phyloP scores from a whole-genome alignment of 2,329 filamentous ascomycete species.

The Anthostomella pinea region DNA sequence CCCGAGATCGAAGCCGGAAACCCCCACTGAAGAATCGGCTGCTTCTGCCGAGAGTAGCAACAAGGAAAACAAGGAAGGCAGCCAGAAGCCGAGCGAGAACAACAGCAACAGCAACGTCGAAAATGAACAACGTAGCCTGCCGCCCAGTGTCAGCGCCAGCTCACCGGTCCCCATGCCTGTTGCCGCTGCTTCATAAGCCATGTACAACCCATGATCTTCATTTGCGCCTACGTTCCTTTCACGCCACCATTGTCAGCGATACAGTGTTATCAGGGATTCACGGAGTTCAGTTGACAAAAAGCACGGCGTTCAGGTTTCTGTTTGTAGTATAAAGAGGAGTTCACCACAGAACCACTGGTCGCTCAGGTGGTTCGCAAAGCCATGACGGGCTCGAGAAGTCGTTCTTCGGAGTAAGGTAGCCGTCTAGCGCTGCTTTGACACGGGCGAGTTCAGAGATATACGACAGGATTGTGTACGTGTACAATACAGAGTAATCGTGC shows the following conservation, averaged over 20 bases:
- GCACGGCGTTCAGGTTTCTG: slow-evolving; percentile 30
- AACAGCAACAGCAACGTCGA: slow-evolving; percentile 38
- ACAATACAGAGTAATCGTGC: no score
- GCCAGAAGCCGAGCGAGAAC: slow-evolving; percentile 46
- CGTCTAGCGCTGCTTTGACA: no score
- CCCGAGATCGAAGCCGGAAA: slow-evolving; percentile 49
- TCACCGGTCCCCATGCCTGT: slow-evolving; percentile 52
- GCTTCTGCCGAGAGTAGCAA: slow-evolving; percentile 52
- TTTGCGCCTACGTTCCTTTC: slow-evolving; percentile 1
- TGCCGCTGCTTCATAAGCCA: slow-evolving; percentile 39
- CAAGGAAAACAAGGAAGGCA: slow-evolving; percentile 63
- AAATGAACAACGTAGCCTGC: slow-evolving; percentile 51
- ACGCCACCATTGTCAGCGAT: slow-evolving; percentile 3
- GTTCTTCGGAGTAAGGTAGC: no score
- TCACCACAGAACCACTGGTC: slow-evolving; percentile 2
- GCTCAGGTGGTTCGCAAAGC: neutral
- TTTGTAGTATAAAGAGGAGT: slow-evolving; percentile 11
- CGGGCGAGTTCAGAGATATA: no score
- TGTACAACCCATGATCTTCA: neutral
- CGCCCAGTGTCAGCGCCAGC: slow-evolving; percentile 48
- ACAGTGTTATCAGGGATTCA: slow-evolving; percentile 15
- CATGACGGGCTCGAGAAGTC: no score
- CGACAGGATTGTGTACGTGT: no score
- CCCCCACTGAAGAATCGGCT: slow-evolving; percentile 42
- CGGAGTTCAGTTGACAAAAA: slow-evolving; percentile 23